A percentile compares a stretch with the other conserved stretches of the same genome.
Conservation (phyloP, 139 green algal species). For the Micromonas commoda region DNA sequence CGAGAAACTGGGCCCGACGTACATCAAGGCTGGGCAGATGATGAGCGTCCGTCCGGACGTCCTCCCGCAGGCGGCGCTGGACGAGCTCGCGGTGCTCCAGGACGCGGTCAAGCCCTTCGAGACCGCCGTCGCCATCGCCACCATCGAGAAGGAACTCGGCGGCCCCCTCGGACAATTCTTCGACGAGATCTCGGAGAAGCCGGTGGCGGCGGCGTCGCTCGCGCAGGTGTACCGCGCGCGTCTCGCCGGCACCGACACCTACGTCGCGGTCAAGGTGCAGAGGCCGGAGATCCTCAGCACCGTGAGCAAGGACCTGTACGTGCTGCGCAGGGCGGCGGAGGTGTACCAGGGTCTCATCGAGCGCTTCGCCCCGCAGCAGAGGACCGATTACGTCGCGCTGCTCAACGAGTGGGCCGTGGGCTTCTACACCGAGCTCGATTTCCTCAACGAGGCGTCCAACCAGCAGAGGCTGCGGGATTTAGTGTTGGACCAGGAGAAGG, state of each 20-base stretch:
- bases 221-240: conserved; percentile 86
- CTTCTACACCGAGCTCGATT: conserved; percentile 88
- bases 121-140: conserved; percentile 31
- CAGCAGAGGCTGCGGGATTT: conserved; percentile 54
- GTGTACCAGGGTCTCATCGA: conserved; percentile 72
- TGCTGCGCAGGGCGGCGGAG: conserved; percentile 68
- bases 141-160: conserved; percentile 66
- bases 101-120: conserved; percentile 49
- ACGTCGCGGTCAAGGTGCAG: conserved; percentile 94
- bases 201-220: conserved; percentile 80
- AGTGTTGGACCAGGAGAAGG: conserved; percentile 37
- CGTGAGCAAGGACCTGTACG: conserved; percentile 84
- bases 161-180: conserved; percentile 66
- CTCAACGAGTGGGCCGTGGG: conserved; percentile 51
- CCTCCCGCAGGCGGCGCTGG: conserved; percentile 58
- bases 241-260: conserved; percentile 59
- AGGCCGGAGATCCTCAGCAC: conserved; percentile 69
- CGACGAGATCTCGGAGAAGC: conserved; percentile 61
- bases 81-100: conserved; percentile 72
- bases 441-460: conserved; percentile 81
- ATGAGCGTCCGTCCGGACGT: conserved; percentile 72
- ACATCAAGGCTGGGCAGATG: conserved; percentile 54
- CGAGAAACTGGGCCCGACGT: conserved; percentile 49
- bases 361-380: conserved; percentile 64
- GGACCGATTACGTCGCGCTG: conserved; percentile 69